Evolutionary conservation across 768 basidiomycete genomes (phyloP).

Genomic region (Boletellus sp.): DNA sequence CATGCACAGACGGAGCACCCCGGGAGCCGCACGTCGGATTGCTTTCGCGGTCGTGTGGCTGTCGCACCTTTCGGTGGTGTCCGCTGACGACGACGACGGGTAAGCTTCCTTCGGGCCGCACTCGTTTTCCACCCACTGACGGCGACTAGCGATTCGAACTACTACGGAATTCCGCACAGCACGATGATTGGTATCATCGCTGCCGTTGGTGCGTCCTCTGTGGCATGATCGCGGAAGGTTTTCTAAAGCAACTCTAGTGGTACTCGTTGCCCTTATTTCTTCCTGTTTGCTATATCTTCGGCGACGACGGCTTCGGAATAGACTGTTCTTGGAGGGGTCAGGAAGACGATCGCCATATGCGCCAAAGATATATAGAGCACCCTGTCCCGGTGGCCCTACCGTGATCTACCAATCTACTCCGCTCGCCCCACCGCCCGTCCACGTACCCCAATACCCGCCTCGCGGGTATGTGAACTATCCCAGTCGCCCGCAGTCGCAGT

Average conservation of each 20-base stretch:
- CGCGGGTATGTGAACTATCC: not conserved
- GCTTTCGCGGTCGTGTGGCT: not conserved
- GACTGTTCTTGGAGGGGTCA: not conserved
- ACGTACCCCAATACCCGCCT: conserved; percentile 9
- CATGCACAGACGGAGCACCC: too few species aligned
- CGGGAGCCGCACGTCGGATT: too few species aligned
- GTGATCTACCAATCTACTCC: not conserved
- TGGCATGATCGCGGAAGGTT: not conserved
- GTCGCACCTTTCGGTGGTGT: conserved; percentile 6
- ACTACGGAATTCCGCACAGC: not conserved
- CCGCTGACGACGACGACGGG: not conserved
- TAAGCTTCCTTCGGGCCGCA: too few species aligned
- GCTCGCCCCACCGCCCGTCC: not conserved
- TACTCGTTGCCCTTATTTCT: not conserved
- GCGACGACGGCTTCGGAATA: conserved; percentile 2
- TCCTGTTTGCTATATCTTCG: not conserved
- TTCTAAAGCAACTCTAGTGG: conserved; percentile 8
- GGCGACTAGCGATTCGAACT: not conserved
- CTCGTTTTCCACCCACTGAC: not conserved
- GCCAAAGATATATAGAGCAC: conserved; percentile 1
- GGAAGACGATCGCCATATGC: not conserved
- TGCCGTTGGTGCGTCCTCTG: conserved; percentile 9
- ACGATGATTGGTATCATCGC: not conserved
- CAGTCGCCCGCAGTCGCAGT: not conserved
- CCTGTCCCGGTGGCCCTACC: not conserved